These are phyloP conservation scores for Acorus calamus DNA, from an alignment of 106 monocot genomes.

Conservation along the genomic window DNA sequence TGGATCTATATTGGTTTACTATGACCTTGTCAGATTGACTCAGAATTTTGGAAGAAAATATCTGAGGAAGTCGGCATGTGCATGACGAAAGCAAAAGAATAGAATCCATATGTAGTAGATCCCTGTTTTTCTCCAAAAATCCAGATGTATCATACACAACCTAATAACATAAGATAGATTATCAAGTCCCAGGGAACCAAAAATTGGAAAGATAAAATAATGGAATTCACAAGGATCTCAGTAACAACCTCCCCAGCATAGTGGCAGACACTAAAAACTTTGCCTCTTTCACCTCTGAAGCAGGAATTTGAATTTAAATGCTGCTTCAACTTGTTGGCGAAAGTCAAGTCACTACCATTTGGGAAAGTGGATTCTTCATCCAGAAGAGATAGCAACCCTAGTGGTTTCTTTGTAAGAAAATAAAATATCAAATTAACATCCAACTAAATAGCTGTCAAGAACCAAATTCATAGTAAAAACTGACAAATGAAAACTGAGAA, in stretches of 20 bases:
- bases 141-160: constrained; percentile 81
- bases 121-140: constrained; percentile 95
- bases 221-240: background rate
- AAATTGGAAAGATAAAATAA: background rate
- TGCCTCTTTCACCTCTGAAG: constrained; percentile 89
- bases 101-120: constrained; percentile 80
- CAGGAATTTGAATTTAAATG: constrained; percentile 75
- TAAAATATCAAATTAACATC: constrained; percentile 2
- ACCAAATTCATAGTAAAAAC: no score
- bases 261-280: constrained; percentile 66
- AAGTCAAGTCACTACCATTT: constrained; percentile 89
- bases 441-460: no score
- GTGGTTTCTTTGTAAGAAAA: constrained; percentile 65
- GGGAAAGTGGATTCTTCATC: constrained; percentile 99
- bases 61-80: constrained; percentile 65
- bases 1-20: constrained; percentile 34
- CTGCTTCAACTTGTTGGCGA: constrained; percentile 92
- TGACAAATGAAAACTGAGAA: no score
- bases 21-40: constrained; percentile 29
- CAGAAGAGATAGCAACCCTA: constrained; percentile 85
- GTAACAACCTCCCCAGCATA: constrained; percentile 90
- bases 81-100: constrained; percentile 80
- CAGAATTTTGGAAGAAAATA: constrained; percentile 83
- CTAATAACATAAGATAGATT: constrained; percentile 25
- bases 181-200: background rate